phyloP scores from a whole-genome alignment of 2,329 filamentous ascomycete genomes.

The Aschersonia sp. region DNA sequence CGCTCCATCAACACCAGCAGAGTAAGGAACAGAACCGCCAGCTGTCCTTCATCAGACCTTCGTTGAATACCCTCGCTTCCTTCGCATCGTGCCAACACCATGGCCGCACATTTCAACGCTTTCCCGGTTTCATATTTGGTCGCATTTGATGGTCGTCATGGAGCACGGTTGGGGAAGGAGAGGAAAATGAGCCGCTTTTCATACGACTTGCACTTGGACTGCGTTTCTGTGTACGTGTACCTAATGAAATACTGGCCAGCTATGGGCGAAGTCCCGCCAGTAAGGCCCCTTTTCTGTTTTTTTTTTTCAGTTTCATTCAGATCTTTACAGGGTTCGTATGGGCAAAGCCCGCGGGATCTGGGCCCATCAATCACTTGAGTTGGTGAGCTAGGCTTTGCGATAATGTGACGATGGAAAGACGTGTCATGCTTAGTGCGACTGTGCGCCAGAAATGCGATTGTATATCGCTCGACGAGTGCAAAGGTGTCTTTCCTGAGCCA shows the following conservation, averaged over 20 bases:
- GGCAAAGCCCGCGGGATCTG: too few relatives aligned
- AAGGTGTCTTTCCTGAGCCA: too few relatives aligned
- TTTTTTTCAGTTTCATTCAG: too few relatives aligned
- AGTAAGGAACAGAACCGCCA: background rate
- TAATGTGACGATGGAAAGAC: too few relatives aligned
- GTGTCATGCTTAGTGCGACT: too few relatives aligned
- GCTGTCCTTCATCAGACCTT: background rate
- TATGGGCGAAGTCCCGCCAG: slow-evolving; percentile 2
- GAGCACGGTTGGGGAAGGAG: slow-evolving; percentile 6
- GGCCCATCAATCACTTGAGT: too few relatives aligned
- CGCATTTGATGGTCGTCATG: slow-evolving; percentile 8
- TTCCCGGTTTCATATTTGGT: slow-evolving; percentile 2
- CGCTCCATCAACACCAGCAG: slow-evolving; percentile 32
- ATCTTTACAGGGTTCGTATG: too few relatives aligned
- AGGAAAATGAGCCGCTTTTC: slow-evolving; percentile 4
- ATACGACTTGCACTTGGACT: slow-evolving; percentile 2
- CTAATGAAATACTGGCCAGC: slow-evolving; percentile 20
- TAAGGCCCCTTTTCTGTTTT: background rate
- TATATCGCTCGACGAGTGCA: too few relatives aligned
- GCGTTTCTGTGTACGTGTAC: slow-evolving; percentile 16
- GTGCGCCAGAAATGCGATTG: too few relatives aligned
- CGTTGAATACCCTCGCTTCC: background rate
- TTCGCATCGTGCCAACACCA: slow-evolving; percentile 1
- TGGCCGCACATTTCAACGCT: background rate
- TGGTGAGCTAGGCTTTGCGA: too few relatives aligned